Conservation (phyloP, 768 basidiomycete species). For the Lactarius pseudohatsudake region DNA sequence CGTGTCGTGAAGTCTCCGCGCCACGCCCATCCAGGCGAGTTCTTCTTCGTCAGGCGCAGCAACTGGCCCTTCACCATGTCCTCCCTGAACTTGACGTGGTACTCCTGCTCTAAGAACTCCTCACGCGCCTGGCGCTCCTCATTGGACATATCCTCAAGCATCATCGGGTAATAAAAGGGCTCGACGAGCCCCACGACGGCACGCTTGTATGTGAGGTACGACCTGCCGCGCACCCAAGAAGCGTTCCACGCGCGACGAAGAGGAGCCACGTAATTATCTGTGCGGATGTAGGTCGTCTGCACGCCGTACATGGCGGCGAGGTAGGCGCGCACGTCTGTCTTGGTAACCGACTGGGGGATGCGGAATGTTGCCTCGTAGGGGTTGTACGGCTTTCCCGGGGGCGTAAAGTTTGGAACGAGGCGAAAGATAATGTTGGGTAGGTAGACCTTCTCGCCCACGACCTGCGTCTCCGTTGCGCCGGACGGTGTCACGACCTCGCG, state of each 20-base stretch:
- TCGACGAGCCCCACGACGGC: slow-evolving; percentile 89
- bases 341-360: slow-evolving; percentile 84
- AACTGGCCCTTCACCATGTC: slow-evolving; percentile 38
- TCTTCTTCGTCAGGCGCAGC: slow-evolving; percentile 40
- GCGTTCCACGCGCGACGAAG: slow-evolving; percentile 35
- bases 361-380: slow-evolving; percentile 95
- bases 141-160: slow-evolving; percentile 73
- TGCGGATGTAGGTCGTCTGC: slow-evolving; percentile 89
- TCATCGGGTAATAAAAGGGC: slow-evolving; percentile 90
- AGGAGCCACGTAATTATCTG: slow-evolving; percentile 82
- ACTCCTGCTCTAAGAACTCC: slow-evolving; percentile 63
- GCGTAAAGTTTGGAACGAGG: slow-evolving; percentile 82
- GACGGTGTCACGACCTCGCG: slow-evolving; percentile 38
- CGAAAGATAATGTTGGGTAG: slow-evolving; percentile 85
- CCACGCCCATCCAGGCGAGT: slow-evolving; percentile 42
- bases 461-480: slow-evolving; percentile 47
- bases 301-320: slow-evolving; percentile 84
- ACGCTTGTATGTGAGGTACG: slow-evolving; percentile 75
- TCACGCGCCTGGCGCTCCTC: slow-evolving; percentile 54
- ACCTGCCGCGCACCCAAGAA: slow-evolving; percentile 34
- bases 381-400: slow-evolving; percentile 77
- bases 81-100: slow-evolving; percentile 45
- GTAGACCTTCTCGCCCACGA: slow-evolving; percentile 82
- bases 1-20: slow-evolving; percentile 40
- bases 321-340: slow-evolving; percentile 88